Percentiles rank a stretch among this genome's conserved stretches.
Evolutionary conservation across 805 yeast species (phyloP).

Genomic region (Wickerhamomyces strasburgensis): DNA sequence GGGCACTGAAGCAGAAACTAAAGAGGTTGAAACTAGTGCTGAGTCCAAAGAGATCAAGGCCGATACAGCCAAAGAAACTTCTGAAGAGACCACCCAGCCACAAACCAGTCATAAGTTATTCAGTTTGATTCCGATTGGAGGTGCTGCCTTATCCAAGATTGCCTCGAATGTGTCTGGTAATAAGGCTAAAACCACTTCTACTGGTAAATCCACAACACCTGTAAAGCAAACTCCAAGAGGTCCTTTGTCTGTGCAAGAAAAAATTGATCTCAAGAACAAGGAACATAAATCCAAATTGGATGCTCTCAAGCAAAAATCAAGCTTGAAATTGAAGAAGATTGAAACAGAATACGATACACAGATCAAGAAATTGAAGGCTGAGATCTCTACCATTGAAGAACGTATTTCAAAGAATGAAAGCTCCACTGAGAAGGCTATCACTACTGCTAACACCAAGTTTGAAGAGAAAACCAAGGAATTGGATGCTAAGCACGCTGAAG

Average conservation of each 20-base stretch:
- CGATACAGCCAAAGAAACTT: slow-evolving; percentile 1
- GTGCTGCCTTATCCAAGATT: slow-evolving; percentile 2
- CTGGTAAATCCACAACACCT: background rate
- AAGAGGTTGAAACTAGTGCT: slow-evolving; percentile 8
- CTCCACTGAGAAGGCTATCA: slow-evolving; percentile 11
- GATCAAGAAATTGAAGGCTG: slow-evolving; percentile 19
- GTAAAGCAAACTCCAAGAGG: slow-evolving; percentile 9
- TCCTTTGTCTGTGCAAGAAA: slow-evolving; percentile 19
- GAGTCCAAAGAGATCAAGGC: slow-evolving; percentile 3
- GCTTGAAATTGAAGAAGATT: slow-evolving; percentile 15
- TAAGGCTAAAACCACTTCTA: background rate
- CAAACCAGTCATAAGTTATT: slow-evolving; percentile 9
- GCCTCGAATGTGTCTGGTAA: background rate
- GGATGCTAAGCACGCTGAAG: slow-evolving; percentile 22
- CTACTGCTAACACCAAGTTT: slow-evolving; percentile 12
- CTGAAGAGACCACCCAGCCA: too few relatives aligned
- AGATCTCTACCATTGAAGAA: slow-evolving; percentile 20
- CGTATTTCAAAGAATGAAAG: slow-evolving; percentile 14
- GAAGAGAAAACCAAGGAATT: slow-evolving; percentile 16
- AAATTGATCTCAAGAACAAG: slow-evolving; percentile 14
- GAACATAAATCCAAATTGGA: slow-evolving; percentile 16
- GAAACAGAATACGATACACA: slow-evolving; percentile 18
- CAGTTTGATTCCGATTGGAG: slow-evolving; percentile 11
- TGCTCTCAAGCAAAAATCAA: slow-evolving; percentile 14
- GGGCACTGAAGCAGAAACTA: slow-evolving; percentile 2